Percentiles rank a stretch among this genome's conserved stretches.
phyloP scores from a whole-genome alignment of 352 stramenopile genomes.

The Ophiocytium majus region DNA sequence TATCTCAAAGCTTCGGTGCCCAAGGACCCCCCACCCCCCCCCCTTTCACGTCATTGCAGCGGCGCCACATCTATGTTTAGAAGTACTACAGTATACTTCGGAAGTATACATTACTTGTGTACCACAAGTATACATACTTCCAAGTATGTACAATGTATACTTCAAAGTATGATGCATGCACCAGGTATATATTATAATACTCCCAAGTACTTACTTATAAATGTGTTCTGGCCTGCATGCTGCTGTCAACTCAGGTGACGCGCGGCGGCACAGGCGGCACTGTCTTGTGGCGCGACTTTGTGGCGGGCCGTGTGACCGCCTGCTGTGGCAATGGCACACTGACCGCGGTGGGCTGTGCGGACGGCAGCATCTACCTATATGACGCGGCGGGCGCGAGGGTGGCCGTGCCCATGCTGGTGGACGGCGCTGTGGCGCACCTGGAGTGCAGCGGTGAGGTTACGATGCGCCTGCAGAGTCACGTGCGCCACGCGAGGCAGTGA shows the following conservation, averaged over 20 bases:
- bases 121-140: too few relatives aligned
- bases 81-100: too few relatives aligned
- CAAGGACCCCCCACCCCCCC: too few relatives aligned
- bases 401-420: conserved; percentile 32
- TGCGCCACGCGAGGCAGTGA: neutral
- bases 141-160: too few relatives aligned
- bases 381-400: conserved; percentile 37
- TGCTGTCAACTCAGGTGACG: neutral
- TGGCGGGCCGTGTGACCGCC: conserved; percentile 38
- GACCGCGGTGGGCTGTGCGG: conserved; percentile 33
- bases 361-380: conserved; percentile 48
- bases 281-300: conserved; percentile 40
- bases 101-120: too few relatives aligned
- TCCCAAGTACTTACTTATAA: too few relatives aligned
- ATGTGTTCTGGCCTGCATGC: too few relatives aligned
- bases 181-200: too few relatives aligned
- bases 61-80: too few relatives aligned
- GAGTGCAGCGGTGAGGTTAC: conserved; percentile 37
- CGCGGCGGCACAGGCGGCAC: conserved; percentile 13
- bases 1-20: too few relatives aligned
- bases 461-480: neutral
- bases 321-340: conserved; percentile 44
- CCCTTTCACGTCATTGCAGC: too few relatives aligned
- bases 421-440: conserved; percentile 38
- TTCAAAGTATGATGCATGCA: too few relatives aligned